Evolutionary conservation across 179 eudicot species (phyloP).

Genomic region (Silene coronaria): DNA sequence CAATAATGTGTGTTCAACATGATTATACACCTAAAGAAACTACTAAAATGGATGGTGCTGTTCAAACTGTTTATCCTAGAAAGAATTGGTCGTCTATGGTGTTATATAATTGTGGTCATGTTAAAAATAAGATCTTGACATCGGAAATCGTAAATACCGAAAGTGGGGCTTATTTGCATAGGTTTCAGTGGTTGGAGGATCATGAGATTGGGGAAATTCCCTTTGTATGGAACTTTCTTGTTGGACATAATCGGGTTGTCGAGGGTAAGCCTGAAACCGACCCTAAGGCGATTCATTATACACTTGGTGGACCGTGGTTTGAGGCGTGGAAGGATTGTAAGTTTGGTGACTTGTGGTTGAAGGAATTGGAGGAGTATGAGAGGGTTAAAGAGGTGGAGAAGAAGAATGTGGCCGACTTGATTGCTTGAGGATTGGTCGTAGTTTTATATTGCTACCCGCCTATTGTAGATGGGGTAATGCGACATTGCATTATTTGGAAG

Average conservation of each 20-base stretch:
- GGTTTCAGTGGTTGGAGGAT: slow-evolving; percentile 93
- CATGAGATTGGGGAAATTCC: slow-evolving; percentile 77
- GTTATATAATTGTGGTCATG: slow-evolving; percentile 80
- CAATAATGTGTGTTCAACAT: slow-evolving; percentile 92
- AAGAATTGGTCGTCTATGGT: slow-evolving; percentile 99
- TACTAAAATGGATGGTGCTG: slow-evolving; percentile 95
- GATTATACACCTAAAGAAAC: slow-evolving; percentile 91
- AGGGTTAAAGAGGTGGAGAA: slow-evolving; percentile 11
- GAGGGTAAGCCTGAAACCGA: slow-evolving; percentile 47
- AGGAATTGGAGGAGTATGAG: slow-evolving; percentile 68
- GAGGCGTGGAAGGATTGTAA: slow-evolving; percentile 91
- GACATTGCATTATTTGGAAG: slow-evolving; percentile 14
- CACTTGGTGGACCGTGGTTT: slow-evolving; percentile 97
- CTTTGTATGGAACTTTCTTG: slow-evolving; percentile 92
- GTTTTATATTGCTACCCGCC: not conserved
- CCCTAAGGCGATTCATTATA: slow-evolving; percentile 87
- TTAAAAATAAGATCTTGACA: slow-evolving; percentile 56
- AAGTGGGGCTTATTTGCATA: slow-evolving; percentile 73
- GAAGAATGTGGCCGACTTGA: slow-evolving; percentile 22
- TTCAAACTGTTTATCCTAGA: slow-evolving; percentile 86
- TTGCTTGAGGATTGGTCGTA: not conserved
- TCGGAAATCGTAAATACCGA: slow-evolving; percentile 68
- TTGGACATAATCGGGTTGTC: slow-evolving; percentile 75
- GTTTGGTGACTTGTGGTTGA: slow-evolving; percentile 80
- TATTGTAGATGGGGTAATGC: not conserved